Conservation (phyloP, 306 rosid species). For the Bauhinia variegata region DNA sequence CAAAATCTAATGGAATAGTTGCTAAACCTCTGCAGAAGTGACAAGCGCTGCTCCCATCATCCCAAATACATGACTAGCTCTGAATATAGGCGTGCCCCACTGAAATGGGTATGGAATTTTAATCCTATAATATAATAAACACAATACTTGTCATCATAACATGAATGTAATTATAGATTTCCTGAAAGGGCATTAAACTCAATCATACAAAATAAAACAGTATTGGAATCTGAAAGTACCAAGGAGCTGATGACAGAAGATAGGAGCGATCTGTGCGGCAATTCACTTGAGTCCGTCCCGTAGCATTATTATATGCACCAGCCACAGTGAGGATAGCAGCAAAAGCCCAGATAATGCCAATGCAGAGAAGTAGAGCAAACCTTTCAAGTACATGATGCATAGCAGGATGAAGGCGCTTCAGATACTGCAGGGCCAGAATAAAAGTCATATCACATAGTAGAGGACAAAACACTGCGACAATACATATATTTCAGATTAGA, state of each 20-base stretch:
- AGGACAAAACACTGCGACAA: background rate
- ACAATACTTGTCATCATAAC: background rate
- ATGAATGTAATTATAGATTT: background rate
- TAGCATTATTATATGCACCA: constrained; percentile 73
- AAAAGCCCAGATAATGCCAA: constrained; percentile 74
- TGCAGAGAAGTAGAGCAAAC: constrained; percentile 72
- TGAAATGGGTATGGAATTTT: constrained; percentile 86
- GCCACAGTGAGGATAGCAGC: constrained; percentile 86
- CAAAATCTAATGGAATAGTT: constrained; percentile 22
- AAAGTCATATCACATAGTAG: background rate
- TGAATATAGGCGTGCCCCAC: constrained; percentile 96
- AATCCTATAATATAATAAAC: constrained; percentile 68
- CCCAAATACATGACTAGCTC: constrained; percentile 91
- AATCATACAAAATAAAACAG: background rate
- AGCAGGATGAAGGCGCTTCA: constrained; percentile 52
- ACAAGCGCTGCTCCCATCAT: constrained; percentile 98
- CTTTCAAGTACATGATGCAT: constrained; percentile 56
- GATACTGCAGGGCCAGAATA: constrained; percentile 45
- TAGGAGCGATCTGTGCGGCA: constrained; percentile 81
- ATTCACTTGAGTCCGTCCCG: constrained; percentile 56
- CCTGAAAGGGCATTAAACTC: constrained; percentile 8
- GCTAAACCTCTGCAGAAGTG: constrained; percentile 79
- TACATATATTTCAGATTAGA: constrained; percentile 6
- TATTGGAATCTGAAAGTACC: constrained; percentile 49
- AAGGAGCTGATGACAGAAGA: constrained; percentile 75